Percentiles rank a stretch among this genome's conserved stretches.
Evolutionary conservation across 805 yeast genomes (phyloP).

Genomic region (Metschnikowia aberdeeniae): DNA sequence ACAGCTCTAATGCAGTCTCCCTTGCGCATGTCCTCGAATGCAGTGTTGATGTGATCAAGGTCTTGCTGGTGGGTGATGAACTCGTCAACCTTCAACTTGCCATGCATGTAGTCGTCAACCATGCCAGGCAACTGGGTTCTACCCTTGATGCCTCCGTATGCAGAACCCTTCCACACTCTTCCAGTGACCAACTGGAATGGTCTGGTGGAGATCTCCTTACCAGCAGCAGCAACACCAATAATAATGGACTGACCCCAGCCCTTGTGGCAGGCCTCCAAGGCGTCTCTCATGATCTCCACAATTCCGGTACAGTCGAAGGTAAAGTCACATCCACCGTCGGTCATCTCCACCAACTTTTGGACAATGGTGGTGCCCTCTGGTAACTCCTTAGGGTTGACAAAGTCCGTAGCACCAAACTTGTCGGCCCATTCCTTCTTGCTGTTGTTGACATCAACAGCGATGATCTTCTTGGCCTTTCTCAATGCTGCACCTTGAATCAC

Average conservation of each 20-base stretch:
- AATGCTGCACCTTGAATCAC: conserved; percentile 92
- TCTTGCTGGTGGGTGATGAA: conserved; percentile 88
- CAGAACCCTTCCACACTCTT: conserved; percentile 98
- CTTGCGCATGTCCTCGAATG: conserved; percentile 90
- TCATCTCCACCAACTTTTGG: conserved; percentile 76
- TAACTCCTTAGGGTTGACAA: conserved; percentile 77
- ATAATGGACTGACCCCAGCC: conserved; percentile 98
- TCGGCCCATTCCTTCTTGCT: conserved; percentile 80
- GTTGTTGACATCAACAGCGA: conserved; percentile 84
- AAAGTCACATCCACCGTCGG: conserved; percentile 96
- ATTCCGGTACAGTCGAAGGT: conserved; percentile 99
- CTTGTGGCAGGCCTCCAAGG: conserved; percentile 95
- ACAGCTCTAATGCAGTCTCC: conserved; percentile 96
- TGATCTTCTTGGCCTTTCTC: conserved; percentile 75
- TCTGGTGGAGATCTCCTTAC: conserved; percentile 92
- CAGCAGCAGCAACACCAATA: conserved; percentile 99
- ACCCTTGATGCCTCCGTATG: conserved; percentile 99
- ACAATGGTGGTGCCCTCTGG: conserved; percentile 74
- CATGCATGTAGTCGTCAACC: conserved; percentile 79
- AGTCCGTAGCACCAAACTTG: conserved; percentile 94
- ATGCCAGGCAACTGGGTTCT: conserved; percentile 90
- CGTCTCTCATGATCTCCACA: conserved; percentile 89
- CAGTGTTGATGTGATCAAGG: conserved; percentile 74
- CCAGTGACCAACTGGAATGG: conserved; percentile 99
- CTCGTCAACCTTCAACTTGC: conserved; percentile 85